Evolutionary conservation across 78 protist species (phyloP), one percentile per base, ranked within the genome.

Genomic region (Planoprotostelium fungivorum): DNA sequence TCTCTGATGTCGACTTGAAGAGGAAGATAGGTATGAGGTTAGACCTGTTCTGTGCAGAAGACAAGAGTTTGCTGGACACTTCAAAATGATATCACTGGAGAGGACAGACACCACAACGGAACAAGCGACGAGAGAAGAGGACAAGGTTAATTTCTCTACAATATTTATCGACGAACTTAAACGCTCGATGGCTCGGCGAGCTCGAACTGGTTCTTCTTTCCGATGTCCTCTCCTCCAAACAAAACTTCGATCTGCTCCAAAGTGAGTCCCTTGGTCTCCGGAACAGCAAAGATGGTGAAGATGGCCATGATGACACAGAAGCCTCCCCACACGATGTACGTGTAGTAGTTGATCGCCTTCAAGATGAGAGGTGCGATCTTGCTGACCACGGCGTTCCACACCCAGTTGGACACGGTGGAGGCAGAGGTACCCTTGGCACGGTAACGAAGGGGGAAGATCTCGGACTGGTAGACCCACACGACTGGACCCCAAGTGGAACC

Each of bases 371-470:
- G 90, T 38, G 84, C 84, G 37, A 85, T 84, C 37, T 88, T 84
- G 31, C 85, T 63, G 35, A 88, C 90, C 28, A 88, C n/a, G 31
- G 84, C 84, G 29, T 85, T 84, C 88, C 84, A 88, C 10, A 86
- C 90, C 90, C 90, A 88, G 31, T 88, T 88, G 29, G 84, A 86
- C 31, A 85, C 90, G 38, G 84, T 84, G 86, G 90, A 84, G 28
- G 84, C 37, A 88, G 88, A 85, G 38, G 84, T 85, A 37, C 90
- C 90, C 38, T 88, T 88, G 36, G 90, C 90, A 63, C 90, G 83
- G 84, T 88, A 36, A 38, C 90, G 36, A 51, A 88, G 84, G 9
- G 84, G 84, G 31, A 88, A 88, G 31, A 88, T 88, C 38, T 88
- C 90, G 34, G 90, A 87, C 89, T 85, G 90, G 38, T 88, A 88